Conservation (phyloP, 345 rosid species). For the Brassica carinata region DNA sequence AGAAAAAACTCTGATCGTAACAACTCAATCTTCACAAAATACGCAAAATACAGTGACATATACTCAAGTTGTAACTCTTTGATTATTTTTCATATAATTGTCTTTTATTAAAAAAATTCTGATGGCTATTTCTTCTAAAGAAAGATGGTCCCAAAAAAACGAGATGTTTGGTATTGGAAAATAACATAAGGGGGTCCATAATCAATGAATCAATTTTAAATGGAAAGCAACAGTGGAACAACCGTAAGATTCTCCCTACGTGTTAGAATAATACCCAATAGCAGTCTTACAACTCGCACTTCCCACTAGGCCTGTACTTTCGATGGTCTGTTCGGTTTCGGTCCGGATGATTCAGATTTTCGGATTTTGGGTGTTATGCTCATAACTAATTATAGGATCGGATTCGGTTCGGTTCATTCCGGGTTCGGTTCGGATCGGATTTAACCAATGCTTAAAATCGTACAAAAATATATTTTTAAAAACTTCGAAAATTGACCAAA, state of each 20-base stretch:
- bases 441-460: too few relatives aligned
- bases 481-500: too few relatives aligned
- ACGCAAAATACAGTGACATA: not conserved
- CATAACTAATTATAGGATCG: too few relatives aligned
- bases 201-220: slow-evolving; percentile 16
- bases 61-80: not conserved
- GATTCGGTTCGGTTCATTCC: too few relatives aligned
- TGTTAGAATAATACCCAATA: slow-evolving; percentile 39
- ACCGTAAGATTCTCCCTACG: slow-evolving; percentile 40
- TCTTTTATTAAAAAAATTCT: too few relatives aligned
- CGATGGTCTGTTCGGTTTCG: too few relatives aligned
- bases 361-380: too few relatives aligned
- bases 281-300: slow-evolving; percentile 31
- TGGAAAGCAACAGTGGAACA: slow-evolving; percentile 38
- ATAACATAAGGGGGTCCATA: slow-evolving; percentile 27
- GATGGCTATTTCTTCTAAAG: not conserved
- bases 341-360: too few relatives aligned
- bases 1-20: not conserved
- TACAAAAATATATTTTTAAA: too few relatives aligned
- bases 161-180: slow-evolving; percentile 32
- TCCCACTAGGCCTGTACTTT: not conserved
- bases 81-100: too few relatives aligned
- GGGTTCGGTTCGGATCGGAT: too few relatives aligned
- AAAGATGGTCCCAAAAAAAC: slow-evolving; percentile 7
- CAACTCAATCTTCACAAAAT: not conserved